Evolutionary conservation across 805 yeast species (phyloP), one percentile per base, ranked within the genome.

Genomic region (Myxozyma lipomycoides): DNA sequence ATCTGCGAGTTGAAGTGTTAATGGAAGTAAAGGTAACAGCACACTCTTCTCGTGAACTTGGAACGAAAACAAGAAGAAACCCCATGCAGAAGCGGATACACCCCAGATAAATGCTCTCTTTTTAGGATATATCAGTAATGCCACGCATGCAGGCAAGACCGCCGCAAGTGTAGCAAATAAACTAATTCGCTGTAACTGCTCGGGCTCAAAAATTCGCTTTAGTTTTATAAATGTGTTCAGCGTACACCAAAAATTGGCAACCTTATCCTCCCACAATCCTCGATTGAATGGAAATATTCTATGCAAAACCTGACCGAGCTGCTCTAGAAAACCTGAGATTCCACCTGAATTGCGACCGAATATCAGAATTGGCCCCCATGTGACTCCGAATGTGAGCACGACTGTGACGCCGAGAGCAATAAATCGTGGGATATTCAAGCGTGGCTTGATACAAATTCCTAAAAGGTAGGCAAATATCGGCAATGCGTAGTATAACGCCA

Each of bases 221-320:
- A 87, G 83, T 65, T 91, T 91, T 64, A 90, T 66, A 9, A 88
- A 56, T 0, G 84, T 73, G 66, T 93, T 93, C 1, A 89, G 73
- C n/a, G 95, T 83, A 67, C 98, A 90, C 99, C 99, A 93, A 62
- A 93, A 84, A 64, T 90, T 93, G 36, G 96, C 96, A 15, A 93
- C 98, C 66, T 93, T 93, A 65, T 93, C 98, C 67, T 93, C 98
- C 75, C 95, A 93, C 5, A 93, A 75, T 0, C 98, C 98, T 64
- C 98, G 77, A 40, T 82, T 78, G 59, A 93, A 91, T 1, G 99
- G 98, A 67, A 93, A 93, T 26, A 91, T 83, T 56, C 98, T 77
- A 39, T 67, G 52, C 1, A 81, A 41, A 2, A 82, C 75, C 64
- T 86, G 95, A 24, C 67, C 56, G 1, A 84, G 64, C 59, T 81